Base-by-base conservation (phyloP, 164 flowering plant genomes). In the Magnolia officinalis region DNA sequence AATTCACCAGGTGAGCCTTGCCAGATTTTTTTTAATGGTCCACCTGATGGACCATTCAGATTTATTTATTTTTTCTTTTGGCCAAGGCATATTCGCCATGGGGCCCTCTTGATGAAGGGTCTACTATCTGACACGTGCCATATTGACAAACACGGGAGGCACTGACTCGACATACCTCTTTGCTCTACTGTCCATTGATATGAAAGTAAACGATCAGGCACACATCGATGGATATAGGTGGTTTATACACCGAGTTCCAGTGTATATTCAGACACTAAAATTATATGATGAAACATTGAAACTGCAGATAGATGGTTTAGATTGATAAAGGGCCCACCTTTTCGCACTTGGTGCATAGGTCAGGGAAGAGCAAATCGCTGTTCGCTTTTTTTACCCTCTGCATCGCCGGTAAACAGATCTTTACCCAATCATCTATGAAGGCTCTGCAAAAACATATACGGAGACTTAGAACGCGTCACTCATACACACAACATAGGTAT, bases 391-490 rank as follows among this genome's bases (percentile, higher is more conserved):
- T 83, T 70, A 92, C 89, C 84, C 87, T 92, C 55, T 74, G 31
- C 83, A 79, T 94, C 1, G 98, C 98, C 0, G 97, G 83, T 74
- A 79, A 19, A 71, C 94, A 80, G 18, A 94, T 91, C 71, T 90
- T 86, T 21, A 94, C 97, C 97, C 98, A 94, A 8, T 90, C 77
- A 72, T 94, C 97, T 45, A 94, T 94, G 88, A 94, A 94, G 29
- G 89, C 90, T 74, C 97, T 94, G 88, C 75, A 81, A 19, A 20
- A 50, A 52, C 20, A 51, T 10, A 55, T 18, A 58, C 10, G 18
- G 50, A 10, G 13, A 73, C 55, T 55, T 10, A 21, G 24, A 64
- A 64, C 45, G 6, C 45, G 6, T 0, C 45, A 37, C 6, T 37
- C 45, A 37, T 37, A 37, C 6, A 37, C 45, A 37, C 45, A 37